These are phyloP conservation scores for Penicillium sp. DNA, from an alignment of 2,329 filamentous ascomycete genomes.

Conservation along the genomic window DNA sequence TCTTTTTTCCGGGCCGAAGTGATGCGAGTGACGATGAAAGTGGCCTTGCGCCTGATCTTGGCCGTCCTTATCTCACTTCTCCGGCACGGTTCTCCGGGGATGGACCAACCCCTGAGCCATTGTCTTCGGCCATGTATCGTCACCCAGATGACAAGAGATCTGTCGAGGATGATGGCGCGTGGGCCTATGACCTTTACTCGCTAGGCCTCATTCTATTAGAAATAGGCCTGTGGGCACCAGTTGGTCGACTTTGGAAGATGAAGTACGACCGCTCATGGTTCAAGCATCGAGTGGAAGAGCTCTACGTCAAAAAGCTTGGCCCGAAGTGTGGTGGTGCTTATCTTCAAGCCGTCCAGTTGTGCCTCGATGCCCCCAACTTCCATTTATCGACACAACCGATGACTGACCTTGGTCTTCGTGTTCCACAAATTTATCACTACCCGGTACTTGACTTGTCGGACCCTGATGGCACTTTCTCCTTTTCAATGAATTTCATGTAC, in stretches of 20 bases:
- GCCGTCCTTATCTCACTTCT: constrained; percentile 58
- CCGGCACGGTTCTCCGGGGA: constrained; percentile 60
- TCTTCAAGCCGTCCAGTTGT: constrained; percentile 62
- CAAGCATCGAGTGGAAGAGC: constrained; percentile 62
- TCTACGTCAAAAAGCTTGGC: constrained; percentile 61
- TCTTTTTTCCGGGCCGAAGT: constrained; percentile 53
- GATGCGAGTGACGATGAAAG: constrained; percentile 36
- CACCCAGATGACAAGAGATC: constrained; percentile 54
- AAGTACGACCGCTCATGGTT: constrained; percentile 64
- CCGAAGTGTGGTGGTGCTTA: constrained; percentile 65
- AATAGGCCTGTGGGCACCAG: constrained; percentile 63
- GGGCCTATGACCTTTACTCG: constrained; percentile 59
- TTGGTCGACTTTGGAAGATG: constrained; percentile 63
- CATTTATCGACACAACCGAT: constrained; percentile 44
- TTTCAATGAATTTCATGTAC: constrained; percentile 48
- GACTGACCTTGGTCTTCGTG: constrained; percentile 41
- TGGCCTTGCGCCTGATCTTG: constrained; percentile 46
- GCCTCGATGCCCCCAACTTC: constrained; percentile 58
- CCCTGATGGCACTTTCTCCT: constrained; percentile 43
- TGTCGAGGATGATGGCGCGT: constrained; percentile 41
- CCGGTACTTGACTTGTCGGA: constrained; percentile 44
- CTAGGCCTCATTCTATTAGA: constrained; percentile 63
- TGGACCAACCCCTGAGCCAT: constrained; percentile 46
- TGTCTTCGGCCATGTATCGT: constrained; percentile 59
- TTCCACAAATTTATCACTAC: constrained; percentile 44